Evolutionary conservation across 495 filamentous ascomycete genomes (phyloP).

Genomic region (Penicillium crystallinum): DNA sequence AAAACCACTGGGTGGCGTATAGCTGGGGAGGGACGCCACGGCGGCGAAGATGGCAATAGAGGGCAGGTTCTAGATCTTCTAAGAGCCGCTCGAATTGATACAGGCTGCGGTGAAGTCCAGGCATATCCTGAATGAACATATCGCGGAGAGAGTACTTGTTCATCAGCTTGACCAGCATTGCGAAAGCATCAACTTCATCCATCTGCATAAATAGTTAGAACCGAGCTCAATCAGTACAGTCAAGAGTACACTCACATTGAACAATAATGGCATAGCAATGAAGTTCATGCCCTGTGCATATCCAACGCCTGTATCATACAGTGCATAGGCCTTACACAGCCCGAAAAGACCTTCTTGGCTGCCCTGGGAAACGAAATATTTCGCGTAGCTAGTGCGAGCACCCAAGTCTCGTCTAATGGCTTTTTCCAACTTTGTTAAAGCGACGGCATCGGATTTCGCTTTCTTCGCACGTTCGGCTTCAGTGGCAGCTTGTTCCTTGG

Average conservation of each 20-base stretch:
- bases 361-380: constrained; percentile 79
- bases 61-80: constrained; percentile 87
- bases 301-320: constrained; percentile 90
- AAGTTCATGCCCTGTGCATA: constrained; percentile 99
- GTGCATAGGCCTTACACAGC: constrained; percentile 93
- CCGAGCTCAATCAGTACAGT: background rate
- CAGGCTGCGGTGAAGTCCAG: constrained; percentile 84
- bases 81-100: constrained; percentile 94
- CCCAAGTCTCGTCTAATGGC: constrained; percentile 84
- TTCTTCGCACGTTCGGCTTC: constrained; percentile 67
- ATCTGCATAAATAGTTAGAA: constrained; percentile 52
- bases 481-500: constrained; percentile 61
- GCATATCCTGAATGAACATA: constrained; percentile 95
- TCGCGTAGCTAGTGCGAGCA: constrained; percentile 91
- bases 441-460: constrained; percentile 66
- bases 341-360: constrained; percentile 93
- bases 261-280: constrained; percentile 91
- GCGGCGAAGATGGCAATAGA: constrained; percentile 91
- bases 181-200: constrained; percentile 96
- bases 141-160: constrained; percentile 91
- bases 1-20: constrained; percentile 98
- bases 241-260: constrained; percentile 63
- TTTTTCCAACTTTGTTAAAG: constrained; percentile 82
- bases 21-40: constrained; percentile 83
- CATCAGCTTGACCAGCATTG: constrained; percentile 89